A percentile compares a stretch with the other conserved stretches of the same genome.
Conservation (phyloP, 2,329 filamentous ascomycete species). For the Sarocladium kiliense region DNA sequence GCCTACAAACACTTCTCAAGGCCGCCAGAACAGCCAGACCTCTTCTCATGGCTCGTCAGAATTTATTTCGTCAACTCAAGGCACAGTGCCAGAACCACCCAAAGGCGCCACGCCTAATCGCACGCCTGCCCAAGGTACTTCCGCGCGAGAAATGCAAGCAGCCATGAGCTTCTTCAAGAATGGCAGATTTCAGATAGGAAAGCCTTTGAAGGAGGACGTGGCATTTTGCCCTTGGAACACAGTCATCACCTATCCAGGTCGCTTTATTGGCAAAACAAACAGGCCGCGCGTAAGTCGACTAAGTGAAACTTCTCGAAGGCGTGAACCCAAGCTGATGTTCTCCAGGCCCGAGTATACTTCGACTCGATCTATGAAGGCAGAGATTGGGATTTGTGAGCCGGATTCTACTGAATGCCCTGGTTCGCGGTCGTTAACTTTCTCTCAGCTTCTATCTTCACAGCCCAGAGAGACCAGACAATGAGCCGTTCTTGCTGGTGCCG, state of each 20-base stretch:
- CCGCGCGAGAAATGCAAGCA: background rate
- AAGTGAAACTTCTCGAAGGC: background rate
- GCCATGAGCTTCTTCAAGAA: background rate
- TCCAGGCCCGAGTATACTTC: constrained; percentile 49
- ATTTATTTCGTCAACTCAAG: background rate
- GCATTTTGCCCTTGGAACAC: constrained; percentile 47
- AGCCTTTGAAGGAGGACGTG: constrained; percentile 19
- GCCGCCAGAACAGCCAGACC: background rate
- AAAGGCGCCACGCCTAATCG: background rate
- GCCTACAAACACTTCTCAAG: background rate
- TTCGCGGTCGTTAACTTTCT: background rate
- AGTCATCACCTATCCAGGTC: constrained; percentile 53
- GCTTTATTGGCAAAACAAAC: constrained; percentile 52
- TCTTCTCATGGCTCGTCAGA: background rate
- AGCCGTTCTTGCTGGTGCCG: constrained; percentile 62
- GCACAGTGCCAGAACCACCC: background rate
- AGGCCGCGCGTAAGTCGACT: constrained; percentile 33
- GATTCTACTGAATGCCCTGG: background rate
- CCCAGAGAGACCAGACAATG: constrained; percentile 36
- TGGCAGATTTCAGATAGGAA: constrained; percentile 12
- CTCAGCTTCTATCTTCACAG: constrained; percentile 63
- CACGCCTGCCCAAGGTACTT: background rate
- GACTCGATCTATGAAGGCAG: constrained; percentile 52
- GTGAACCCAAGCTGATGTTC: constrained; percentile 7
- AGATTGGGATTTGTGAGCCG: constrained; percentile 70